These are phyloP conservation scores for Sporobolomyces roseus DNA, from an alignment of 768 basidiomycete genomes.

Conservation along the genomic window DNA sequence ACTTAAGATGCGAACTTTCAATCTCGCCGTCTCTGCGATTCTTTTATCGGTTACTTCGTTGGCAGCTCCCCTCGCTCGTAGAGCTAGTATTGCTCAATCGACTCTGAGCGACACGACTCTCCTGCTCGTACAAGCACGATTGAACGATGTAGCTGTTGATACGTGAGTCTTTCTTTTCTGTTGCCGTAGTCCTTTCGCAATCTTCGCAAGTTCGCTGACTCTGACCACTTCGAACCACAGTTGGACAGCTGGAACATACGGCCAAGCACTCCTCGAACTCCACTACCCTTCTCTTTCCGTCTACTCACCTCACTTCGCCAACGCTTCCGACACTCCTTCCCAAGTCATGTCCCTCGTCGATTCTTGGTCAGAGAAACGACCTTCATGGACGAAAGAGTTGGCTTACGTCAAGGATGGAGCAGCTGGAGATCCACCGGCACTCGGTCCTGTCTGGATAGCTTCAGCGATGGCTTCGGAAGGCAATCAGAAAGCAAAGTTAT, in stretches of 20 bases:
- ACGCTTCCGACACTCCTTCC: constrained; percentile 9
- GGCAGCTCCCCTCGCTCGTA: no score
- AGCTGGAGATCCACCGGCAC: constrained; percentile 62
- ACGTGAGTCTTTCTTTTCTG: not conserved
- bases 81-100: no score
- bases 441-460: constrained; percentile 37
- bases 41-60: no score
- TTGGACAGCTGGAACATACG: constrained; percentile 58
- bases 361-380: constrained; percentile 52
- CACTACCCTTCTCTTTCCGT: constrained; percentile 55
- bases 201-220: no score
- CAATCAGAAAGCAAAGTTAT: constrained; percentile 57
- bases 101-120: no score
- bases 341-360: constrained; percentile 53
- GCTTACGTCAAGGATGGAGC: constrained; percentile 60
- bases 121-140: no score
- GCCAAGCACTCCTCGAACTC: constrained; percentile 56
- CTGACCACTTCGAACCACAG: constrained; percentile 46
- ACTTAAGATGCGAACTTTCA: no score
- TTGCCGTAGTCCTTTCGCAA: not conserved
- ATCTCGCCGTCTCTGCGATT: no score
- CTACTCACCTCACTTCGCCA: constrained; percentile 46
- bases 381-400: constrained; percentile 52
- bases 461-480: constrained; percentile 52
- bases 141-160: no score